phyloP scores from a whole-genome alignment of 2,329 filamentous ascomycete genomes.

The Arachnopeziza araneosa region DNA sequence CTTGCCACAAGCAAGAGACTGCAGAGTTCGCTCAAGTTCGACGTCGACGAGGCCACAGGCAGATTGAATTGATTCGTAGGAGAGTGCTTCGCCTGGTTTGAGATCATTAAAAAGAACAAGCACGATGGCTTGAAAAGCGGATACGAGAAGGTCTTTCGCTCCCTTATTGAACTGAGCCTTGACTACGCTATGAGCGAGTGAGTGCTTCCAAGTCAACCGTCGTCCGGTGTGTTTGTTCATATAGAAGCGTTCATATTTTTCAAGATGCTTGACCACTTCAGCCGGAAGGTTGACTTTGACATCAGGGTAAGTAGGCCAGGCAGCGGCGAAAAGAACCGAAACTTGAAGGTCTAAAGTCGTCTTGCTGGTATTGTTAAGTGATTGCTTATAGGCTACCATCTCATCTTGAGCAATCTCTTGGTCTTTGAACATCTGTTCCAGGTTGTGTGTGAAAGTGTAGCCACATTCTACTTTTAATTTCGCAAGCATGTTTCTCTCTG shows the following conservation, averaged over 20 bases:
- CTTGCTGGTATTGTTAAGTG: slow-evolving; percentile 44
- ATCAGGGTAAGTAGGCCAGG: slow-evolving; percentile 91
- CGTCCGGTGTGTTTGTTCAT: slow-evolving; percentile 83
- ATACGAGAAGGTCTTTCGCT: slow-evolving; percentile 82
- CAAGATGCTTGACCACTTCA: slow-evolving; percentile 69
- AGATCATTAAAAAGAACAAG: slow-evolving; percentile 83
- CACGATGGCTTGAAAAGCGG: slow-evolving; percentile 86
- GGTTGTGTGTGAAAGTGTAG: slow-evolving; percentile 88
- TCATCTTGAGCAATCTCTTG: slow-evolving; percentile 90
- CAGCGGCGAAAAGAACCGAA: slow-evolving; percentile 81
- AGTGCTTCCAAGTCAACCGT: slow-evolving; percentile 85
- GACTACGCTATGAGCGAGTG: slow-evolving; percentile 84
- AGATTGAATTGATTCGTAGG: slow-evolving; percentile 69
- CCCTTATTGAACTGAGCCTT: slow-evolving; percentile 75
- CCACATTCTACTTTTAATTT: slow-evolving; percentile 92
- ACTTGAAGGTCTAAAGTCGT: slow-evolving; percentile 69
- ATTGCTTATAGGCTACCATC: slow-evolving; percentile 80
- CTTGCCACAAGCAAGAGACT: slow-evolving; percentile 91
- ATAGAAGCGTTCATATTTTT: slow-evolving; percentile 81
- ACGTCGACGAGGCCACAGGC: slow-evolving; percentile 68
- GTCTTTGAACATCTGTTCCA: slow-evolving; percentile 99
- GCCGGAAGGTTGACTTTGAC: slow-evolving; percentile 65
- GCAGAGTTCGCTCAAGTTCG: slow-evolving; percentile 84
- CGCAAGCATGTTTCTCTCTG: slow-evolving; percentile 90
- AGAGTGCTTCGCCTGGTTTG: slow-evolving; percentile 47